Percentiles rank a stretch among this genome's conserved stretches.
phyloP scores from a whole-genome alignment of 23 red algal species.

The Cyanidiococcus yangmingshanensis region DNA sequence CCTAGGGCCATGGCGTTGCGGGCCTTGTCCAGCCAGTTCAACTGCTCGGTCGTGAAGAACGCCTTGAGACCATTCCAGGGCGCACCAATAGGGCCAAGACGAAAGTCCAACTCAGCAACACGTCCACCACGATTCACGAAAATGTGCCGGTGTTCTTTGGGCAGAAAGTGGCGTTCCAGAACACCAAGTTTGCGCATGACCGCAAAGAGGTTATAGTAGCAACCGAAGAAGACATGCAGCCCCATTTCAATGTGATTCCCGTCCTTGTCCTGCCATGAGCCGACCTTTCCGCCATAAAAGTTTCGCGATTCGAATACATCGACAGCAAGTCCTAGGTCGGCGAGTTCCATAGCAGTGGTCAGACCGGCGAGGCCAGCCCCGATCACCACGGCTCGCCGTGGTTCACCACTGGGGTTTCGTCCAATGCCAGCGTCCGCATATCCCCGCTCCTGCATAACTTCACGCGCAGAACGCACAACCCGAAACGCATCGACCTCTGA shows the following conservation, averaged over 20 bases:
- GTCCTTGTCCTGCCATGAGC: conserved; percentile 54
- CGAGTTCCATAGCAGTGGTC: conserved; percentile 64
- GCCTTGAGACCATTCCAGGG: conserved; percentile 94
- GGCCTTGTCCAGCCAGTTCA: conserved; percentile 56
- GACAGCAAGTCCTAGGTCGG: conserved; percentile 61
- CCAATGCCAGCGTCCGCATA: background rate
- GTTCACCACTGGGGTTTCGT: background rate
- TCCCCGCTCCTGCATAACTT: background rate
- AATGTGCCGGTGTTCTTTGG: conserved; percentile 72
- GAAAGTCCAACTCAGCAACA: conserved; percentile 62
- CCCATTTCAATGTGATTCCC: conserved; percentile 99
- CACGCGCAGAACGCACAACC: background rate
- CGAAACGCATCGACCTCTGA: conserved; percentile 6
- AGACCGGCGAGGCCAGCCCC: conserved; percentile 76
- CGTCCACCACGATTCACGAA: conserved; percentile 64
- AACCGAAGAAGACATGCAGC: conserved; percentile 91
- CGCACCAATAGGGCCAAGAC: conserved; percentile 57
- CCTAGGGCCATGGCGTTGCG: conserved; percentile 65
- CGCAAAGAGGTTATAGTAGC: conserved; percentile 93
- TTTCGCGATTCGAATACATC: conserved; percentile 56
- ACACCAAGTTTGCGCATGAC: conserved; percentile 82
- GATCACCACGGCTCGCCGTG: conserved; percentile 36
- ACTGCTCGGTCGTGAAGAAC: conserved; percentile 75
- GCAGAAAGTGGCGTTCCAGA: conserved; percentile 40
- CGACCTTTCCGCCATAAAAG: conserved; percentile 88